Conservation (phyloP, 2,329 filamentous ascomycete species). For the Hortaea werneckii region DNA sequence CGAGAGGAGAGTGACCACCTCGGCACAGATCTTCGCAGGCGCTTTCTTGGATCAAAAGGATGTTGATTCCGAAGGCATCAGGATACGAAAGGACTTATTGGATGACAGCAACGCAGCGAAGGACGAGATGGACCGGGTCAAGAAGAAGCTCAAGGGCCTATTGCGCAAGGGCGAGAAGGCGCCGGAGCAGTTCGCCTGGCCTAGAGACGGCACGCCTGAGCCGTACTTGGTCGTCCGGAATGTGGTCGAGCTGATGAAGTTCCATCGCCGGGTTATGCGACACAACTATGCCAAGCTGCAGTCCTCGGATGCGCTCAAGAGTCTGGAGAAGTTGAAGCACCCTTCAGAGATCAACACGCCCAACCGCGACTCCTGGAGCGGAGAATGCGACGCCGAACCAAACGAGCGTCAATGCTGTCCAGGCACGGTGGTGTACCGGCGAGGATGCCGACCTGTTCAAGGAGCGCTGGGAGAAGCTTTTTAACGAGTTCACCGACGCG, state of each 20-base stretch:
- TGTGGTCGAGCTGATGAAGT: slow-evolving; percentile 94
- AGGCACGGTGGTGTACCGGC: slow-evolving; percentile 89
- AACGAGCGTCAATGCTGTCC: slow-evolving; percentile 43
- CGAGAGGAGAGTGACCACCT: slow-evolving; percentile 86
- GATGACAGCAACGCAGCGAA: slow-evolving; percentile 98
- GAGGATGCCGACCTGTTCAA: slow-evolving; percentile 92
- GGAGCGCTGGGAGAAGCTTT: slow-evolving; percentile 97
- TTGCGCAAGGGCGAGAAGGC: slow-evolving; percentile 86
- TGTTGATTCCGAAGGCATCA: slow-evolving; percentile 74
- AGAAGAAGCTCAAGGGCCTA: slow-evolving; percentile 95
- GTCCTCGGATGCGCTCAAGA: slow-evolving; percentile 50
- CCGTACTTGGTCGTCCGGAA: slow-evolving; percentile 85
- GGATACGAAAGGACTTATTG: slow-evolving; percentile 82
- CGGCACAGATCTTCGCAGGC: slow-evolving; percentile 89
- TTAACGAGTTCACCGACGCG: slow-evolving; percentile 88
- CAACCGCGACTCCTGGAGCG: background rate
- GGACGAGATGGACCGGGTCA: slow-evolving; percentile 98
- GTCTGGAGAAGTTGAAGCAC: slow-evolving; percentile 43
- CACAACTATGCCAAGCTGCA: slow-evolving; percentile 77
- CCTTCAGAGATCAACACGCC: slow-evolving; percentile 1
- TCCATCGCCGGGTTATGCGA: slow-evolving; percentile 89
- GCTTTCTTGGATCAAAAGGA: slow-evolving; percentile 84
- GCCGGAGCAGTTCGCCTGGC: slow-evolving; percentile 96
- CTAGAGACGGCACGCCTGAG: slow-evolving; percentile 79
- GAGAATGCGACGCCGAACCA: background rate